phyloP scores from a whole-genome alignment of 2,329 filamentous ascomycete genomes.

The Aspergillus melleus region DNA sequence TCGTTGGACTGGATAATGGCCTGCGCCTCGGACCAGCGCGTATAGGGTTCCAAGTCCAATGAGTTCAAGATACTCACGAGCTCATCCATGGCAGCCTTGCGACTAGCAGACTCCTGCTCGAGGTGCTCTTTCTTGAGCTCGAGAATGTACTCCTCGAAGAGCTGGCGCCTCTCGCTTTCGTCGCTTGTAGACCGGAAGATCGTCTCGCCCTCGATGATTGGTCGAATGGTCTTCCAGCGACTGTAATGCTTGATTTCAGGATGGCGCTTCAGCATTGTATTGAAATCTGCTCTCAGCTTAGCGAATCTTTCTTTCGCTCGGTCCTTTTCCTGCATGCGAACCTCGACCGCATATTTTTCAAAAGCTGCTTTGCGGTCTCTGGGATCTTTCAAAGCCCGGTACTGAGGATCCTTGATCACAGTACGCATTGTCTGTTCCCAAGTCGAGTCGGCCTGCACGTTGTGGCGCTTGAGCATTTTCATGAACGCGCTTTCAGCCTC shows the following conservation, averaged over 20 bases:
- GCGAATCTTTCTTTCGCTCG: slow-evolving; percentile 88
- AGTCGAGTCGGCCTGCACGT: slow-evolving; percentile 85
- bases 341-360: slow-evolving; percentile 90
- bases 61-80: slow-evolving; percentile 74
- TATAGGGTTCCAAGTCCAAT: slow-evolving; percentile 86
- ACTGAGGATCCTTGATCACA: slow-evolving; percentile 87
- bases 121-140: slow-evolving; percentile 78
- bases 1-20: slow-evolving; percentile 74
- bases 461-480: slow-evolving; percentile 81
- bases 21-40: slow-evolving; percentile 89
- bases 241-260: slow-evolving; percentile 97
- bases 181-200: slow-evolving; percentile 90
- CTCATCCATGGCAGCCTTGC: slow-evolving; percentile 81
- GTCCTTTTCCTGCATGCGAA: slow-evolving; percentile 89
- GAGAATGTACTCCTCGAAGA: slow-evolving; percentile 91
- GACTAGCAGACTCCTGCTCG: slow-evolving; percentile 70
- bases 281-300: slow-evolving; percentile 91
- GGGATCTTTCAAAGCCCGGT: slow-evolving; percentile 88
- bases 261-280: slow-evolving; percentile 92
- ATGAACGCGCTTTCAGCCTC: slow-evolving; percentile 92
- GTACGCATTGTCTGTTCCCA: slow-evolving; percentile 88
- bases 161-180: slow-evolving; percentile 80
- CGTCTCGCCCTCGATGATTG: slow-evolving; percentile 91
- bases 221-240: slow-evolving; percentile 91
- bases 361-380: slow-evolving; percentile 88